Conservation (phyloP, 208 protist species). For the Wallacemonas collosoma region DNA sequence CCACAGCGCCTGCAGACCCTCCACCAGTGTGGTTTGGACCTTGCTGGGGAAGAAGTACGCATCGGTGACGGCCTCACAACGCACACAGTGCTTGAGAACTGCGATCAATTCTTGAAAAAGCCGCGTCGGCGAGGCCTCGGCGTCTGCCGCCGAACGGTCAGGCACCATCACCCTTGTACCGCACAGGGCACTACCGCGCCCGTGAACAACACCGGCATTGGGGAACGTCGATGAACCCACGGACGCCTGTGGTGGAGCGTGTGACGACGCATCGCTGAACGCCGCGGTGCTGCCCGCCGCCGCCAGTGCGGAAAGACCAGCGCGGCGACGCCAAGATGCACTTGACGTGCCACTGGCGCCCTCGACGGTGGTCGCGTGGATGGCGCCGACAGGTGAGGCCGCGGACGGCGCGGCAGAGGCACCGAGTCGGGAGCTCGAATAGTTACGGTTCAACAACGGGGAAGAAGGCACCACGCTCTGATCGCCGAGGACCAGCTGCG, state of each 20-base stretch:
- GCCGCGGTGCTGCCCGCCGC: background rate
- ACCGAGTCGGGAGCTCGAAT: background rate
- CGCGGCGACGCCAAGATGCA: background rate
- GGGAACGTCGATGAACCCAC: background rate
- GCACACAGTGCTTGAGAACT: constrained; percentile 10
- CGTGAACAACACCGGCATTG: background rate
- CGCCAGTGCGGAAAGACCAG: background rate
- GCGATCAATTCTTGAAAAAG: background rate
- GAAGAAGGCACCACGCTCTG: background rate
- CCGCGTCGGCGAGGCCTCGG: background rate
- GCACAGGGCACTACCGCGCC: background rate
- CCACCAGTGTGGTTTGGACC: constrained; percentile 60
- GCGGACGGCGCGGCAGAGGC: background rate
- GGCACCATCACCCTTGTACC: background rate
- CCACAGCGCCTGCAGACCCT: constrained; percentile 53
- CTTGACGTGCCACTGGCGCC: too few species aligned
- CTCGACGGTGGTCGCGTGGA: background rate
- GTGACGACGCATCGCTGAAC: background rate
- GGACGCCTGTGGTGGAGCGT: background rate
- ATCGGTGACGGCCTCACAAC: constrained; percentile 31
- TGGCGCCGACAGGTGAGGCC: background rate
- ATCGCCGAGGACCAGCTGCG: background rate
- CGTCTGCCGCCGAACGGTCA: background rate
- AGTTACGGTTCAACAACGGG: background rate
- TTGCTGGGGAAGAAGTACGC: constrained; percentile 74